A percentile compares a stretch with the other conserved stretches of the same genome.
Evolutionary conservation across 2,329 filamentous ascomycete genomes (phyloP).

Genomic region (Fusarium incarnatum): DNA sequence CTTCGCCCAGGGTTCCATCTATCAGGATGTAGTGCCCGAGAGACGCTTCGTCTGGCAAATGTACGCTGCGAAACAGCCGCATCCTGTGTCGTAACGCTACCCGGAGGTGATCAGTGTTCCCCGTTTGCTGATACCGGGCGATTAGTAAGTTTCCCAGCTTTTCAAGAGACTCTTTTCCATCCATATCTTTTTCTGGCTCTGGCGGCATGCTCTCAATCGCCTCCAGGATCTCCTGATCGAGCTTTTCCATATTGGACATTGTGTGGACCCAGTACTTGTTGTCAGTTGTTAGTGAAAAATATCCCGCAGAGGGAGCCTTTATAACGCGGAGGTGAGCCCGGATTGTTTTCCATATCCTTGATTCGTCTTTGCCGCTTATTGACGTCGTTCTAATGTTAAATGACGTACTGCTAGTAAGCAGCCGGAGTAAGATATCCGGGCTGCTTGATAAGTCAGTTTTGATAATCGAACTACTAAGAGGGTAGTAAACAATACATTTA

Average conservation of each 20-base stretch:
- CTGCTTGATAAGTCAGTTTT: too few species aligned
- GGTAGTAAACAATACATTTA: too few species aligned
- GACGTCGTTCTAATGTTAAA: not conserved
- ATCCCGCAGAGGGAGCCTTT: not conserved
- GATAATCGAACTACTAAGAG: too few species aligned
- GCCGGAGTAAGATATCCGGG: too few species aligned
- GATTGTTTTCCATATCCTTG: fast-evolving
- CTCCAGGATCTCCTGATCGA: not conserved
- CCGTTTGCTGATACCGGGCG: not conserved
- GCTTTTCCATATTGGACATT: not conserved
- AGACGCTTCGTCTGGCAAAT: not conserved
- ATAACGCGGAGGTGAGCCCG: not conserved
- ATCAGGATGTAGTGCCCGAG: not conserved
- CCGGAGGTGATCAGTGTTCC: not conserved
- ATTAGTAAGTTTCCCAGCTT: not conserved
- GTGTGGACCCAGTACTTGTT: not conserved
- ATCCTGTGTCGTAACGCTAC: not conserved
- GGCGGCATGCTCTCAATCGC: not conserved
- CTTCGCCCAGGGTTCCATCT: not conserved
- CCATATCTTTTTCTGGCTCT: not conserved
- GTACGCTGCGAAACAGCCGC: not conserved
- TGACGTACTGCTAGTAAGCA: not conserved
- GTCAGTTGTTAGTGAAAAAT: not conserved
- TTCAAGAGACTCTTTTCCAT: not conserved
- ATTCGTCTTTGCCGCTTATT: not conserved